A percentile compares a stretch with the other conserved stretches of the same genome.
Evolutionary conservation across 1,284 basidiomycete species (phyloP).

Genomic region (Trametes sp.): DNA sequence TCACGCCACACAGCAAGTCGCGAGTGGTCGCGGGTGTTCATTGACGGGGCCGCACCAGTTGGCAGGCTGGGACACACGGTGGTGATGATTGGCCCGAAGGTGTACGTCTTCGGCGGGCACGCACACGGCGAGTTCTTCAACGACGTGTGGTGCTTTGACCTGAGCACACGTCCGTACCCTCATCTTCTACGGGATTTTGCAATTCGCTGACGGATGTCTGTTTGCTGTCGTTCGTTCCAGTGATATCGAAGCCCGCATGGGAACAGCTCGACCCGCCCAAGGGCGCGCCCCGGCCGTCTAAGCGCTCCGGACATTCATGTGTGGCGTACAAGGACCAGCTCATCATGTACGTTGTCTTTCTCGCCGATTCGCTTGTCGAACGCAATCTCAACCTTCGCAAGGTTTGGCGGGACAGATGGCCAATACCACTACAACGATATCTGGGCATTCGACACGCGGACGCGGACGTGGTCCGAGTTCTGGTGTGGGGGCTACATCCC

Average conservation of each 20-base stretch:
- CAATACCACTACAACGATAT: conserved; percentile 98
- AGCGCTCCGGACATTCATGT: conserved; percentile 47
- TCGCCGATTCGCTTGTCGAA: background rate
- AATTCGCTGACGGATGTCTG: conserved; percentile 54
- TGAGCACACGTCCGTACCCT: conserved; percentile 78
- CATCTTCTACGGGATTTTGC: conserved; percentile 7
- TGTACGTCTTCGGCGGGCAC: conserved; percentile 95
- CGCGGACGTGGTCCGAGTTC: conserved; percentile 87
- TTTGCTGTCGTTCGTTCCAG: conserved; percentile 13
- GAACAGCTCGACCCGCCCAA: conserved; percentile 26
- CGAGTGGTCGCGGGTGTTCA: conserved; percentile 90
- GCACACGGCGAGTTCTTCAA: conserved; percentile 91
- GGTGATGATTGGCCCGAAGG: conserved; percentile 88
- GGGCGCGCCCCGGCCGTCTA: conserved; percentile 13
- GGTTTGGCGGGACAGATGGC: conserved; percentile 96
- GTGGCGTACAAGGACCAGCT: conserved; percentile 85
- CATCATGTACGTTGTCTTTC: conserved; percentile 62
- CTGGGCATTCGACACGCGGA: conserved; percentile 89
- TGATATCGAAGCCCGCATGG: conserved; percentile 30
- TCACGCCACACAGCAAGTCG: conserved; percentile 63
- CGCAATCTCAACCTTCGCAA: conserved; percentile 37
- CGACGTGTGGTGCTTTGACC: conserved; percentile 95
- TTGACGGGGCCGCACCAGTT: conserved; percentile 75
- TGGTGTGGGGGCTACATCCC: conserved; percentile 97
- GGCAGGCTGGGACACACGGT: conserved; percentile 95